Evolutionary conservation across 1,284 basidiomycete species (phyloP), one percentile per base, ranked within the genome.

Genomic region (Heliocybe sulcata): DNA sequence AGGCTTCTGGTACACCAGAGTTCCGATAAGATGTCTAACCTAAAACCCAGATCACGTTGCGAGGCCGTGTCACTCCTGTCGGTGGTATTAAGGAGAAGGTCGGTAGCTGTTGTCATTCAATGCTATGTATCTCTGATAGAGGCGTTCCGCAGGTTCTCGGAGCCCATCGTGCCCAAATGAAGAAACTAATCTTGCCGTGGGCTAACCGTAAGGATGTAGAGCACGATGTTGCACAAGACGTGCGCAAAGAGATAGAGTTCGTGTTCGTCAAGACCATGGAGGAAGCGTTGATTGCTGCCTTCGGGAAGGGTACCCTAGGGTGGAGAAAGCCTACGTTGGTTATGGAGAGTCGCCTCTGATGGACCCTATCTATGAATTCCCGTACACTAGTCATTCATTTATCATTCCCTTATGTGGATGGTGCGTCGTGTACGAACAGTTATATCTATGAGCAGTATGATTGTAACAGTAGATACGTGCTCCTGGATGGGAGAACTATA

Each of bases 141-240:
- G 29, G 29, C 29, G 4, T 59, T 48, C 62, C 62, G 60, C 61
- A 82, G 72, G 77, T 90, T 4, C 79, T 94, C 14, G 91, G 89
- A 20, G 90, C 91, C 0, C 89, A 94, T 65, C 82, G 93, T 3
- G 90, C 92, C 1, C 83, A 87, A 47, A 82, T 94, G 45, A 85
- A 77, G 55, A 92, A 85, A 64, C 81, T 95, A 35, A 83, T 95
- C 55, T 74, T 95, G 2, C 93, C 93, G 0, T 83, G 79, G 72
- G 83, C 83, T 53, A 94, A 94, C 65, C 77, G 84, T 50, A 92
- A 91, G 63, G 92, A 94, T 57, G 88, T 92, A 22, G 89, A 92
- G 64, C 82, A 88, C 59, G 92, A 94, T 57, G 80, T 94, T 0
- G 83, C 91, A 8, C 69, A 72, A 14, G 85, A 88, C 64, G 78